phyloP scores from a whole-genome alignment of 225 moss, liverwort and hornwort genomes.

The Physcomitrium patens region DNA sequence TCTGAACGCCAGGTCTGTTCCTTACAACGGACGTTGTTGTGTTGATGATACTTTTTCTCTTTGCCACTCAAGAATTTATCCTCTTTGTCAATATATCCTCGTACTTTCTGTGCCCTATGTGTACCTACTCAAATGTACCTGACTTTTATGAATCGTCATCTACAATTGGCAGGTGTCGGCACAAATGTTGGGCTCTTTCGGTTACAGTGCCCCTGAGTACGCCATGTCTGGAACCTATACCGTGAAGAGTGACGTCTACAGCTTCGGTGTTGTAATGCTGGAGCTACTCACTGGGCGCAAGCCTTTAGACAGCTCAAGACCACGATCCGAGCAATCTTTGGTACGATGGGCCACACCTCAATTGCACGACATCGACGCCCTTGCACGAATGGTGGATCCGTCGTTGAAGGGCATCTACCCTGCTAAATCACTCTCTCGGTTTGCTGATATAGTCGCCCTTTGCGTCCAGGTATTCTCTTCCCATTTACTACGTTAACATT shows the following conservation, averaged over 20 bases:
- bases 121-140: background rate
- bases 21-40: background rate
- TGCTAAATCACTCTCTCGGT: slow-evolving; percentile 78
- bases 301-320: slow-evolving; percentile 69
- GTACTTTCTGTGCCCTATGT: background rate
- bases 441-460: slow-evolving; percentile 77
- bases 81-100: background rate
- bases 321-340: slow-evolving; percentile 76
- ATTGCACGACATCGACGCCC: slow-evolving; percentile 79
- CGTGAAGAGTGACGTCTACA: slow-evolving; percentile 66
- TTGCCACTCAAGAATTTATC: background rate
- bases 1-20: slow-evolving; percentile 67
- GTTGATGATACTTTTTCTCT: too few relatives aligned
- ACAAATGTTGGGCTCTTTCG: slow-evolving; percentile 69
- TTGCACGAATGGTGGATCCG: slow-evolving; percentile 83
- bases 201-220: slow-evolving; percentile 59
- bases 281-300: slow-evolving; percentile 68
- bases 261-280: slow-evolving; percentile 68
- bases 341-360: slow-evolving; percentile 89
- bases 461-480: slow-evolving; percentile 70
- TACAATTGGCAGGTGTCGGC: slow-evolving; percentile 60
- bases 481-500: background rate
- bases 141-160: background rate
- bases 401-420: slow-evolving; percentile 81
- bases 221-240: slow-evolving; percentile 60